Conservation (phyloP, 2,329 filamentous ascomycete genomes). For the Cadophora malorum region DNA sequence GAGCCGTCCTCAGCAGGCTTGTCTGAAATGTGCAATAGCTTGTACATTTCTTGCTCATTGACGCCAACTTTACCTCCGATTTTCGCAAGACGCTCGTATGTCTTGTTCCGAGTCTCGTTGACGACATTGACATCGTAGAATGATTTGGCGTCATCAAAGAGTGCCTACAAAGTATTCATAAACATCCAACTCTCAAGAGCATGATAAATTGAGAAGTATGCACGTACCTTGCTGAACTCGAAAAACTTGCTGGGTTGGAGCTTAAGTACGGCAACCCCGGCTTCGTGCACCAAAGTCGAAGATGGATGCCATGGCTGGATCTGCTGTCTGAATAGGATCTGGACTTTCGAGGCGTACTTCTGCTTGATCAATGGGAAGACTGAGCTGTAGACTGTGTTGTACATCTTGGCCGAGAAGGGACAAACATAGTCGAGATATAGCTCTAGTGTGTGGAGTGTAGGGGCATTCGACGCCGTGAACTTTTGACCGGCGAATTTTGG, state of each 20-base stretch:
- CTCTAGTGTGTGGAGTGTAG: slow-evolving; percentile 65
- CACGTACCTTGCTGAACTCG: slow-evolving; percentile 65
- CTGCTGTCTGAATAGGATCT: slow-evolving; percentile 87
- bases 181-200: background rate
- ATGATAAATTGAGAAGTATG: too few relatives aligned
- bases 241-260: slow-evolving; percentile 76
- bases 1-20: slow-evolving; percentile 70
- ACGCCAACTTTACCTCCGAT: slow-evolving; percentile 73
- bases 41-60: slow-evolving; percentile 72
- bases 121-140: slow-evolving; percentile 89
- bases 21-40: slow-evolving; percentile 71
- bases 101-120: slow-evolving; percentile 82
- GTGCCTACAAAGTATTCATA: slow-evolving; percentile 26
- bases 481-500: slow-evolving; percentile 79
- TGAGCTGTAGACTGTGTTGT: slow-evolving; percentile 73
- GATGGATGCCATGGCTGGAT: slow-evolving; percentile 96
- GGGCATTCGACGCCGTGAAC: slow-evolving; percentile 53
- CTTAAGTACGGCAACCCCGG: slow-evolving; percentile 78
- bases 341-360: slow-evolving; percentile 64
- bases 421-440: slow-evolving; percentile 90
- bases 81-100: slow-evolving; percentile 79
- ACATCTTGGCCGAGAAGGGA: slow-evolving; percentile 73
- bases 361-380: slow-evolving; percentile 69
- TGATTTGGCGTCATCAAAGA: slow-evolving; percentile 70
- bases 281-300: slow-evolving; percentile 81